Base-by-base conservation (phyloP, 495 filamentous ascomycete genomes). In the Penicillium dipodomyicola region DNA sequence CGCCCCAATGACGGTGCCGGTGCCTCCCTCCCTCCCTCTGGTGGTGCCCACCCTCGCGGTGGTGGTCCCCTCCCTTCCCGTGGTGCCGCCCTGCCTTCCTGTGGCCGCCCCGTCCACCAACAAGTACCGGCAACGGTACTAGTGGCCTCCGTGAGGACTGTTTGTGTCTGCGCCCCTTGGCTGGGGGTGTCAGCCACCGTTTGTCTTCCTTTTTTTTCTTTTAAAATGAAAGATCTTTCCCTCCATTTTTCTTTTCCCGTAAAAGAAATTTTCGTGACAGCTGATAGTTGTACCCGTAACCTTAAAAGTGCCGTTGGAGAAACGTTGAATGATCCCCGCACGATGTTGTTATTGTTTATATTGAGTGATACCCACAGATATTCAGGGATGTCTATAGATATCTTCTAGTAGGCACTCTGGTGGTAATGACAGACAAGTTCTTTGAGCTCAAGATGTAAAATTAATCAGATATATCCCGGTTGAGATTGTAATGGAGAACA, bases 101-200 rank as follows among this genome's bases (percentile, higher is more conserved):
- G 14, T 6, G 25, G 25, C 27, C 27, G 44, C 25, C 1, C 44
- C 44, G n/a, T 19, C 44, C n/a, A 27, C 44, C 25, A 46, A n/a
- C 44, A 29, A 47, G 44, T 47, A 47, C 44, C 44, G 44, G 2
- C 44, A 47, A 30, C 25, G 44, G 44, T 47, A 30, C 44, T 47
- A 46, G 43, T 46, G 7, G 20, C 2, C 4, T 17, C 2, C 2
- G 4, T 7, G 23, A 29, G 27, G 43, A 14, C 23, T 46, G 43
- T 46, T 15, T 29, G 20, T 22, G 22, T 23, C 20, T 44, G 42
- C 15, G 10, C 20, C 42, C 20, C 8, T 7, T 39, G 3, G 6
- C 7, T 43, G 19, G 41, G 9, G 41, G 19, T 23, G 19, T 43
- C 11, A 20, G 41, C 10, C 11, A 11, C 41, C 35, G n/a, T 39